Percentiles rank a stretch among this genome's conserved stretches.
phyloP scores from a whole-genome alignment of 2,329 filamentous ascomycete species.

The Geosmithia morbida region DNA sequence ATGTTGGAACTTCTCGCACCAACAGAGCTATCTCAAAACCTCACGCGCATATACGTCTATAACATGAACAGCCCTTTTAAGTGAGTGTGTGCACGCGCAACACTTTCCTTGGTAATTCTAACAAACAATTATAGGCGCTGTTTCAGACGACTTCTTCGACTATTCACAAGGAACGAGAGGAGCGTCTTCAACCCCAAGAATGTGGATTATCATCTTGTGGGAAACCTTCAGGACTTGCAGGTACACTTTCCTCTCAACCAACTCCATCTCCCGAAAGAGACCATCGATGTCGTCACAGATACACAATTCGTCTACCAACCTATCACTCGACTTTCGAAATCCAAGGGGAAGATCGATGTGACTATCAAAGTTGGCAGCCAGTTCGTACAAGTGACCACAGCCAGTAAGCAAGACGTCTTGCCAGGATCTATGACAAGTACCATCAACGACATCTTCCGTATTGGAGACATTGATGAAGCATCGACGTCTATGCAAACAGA shows the following conservation, averaged over 20 bases:
- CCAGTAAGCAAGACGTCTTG: constrained; percentile 54
- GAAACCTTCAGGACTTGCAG: constrained; percentile 51
- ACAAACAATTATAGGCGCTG: constrained; percentile 30
- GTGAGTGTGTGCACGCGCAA: constrained; percentile 15
- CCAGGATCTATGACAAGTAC: constrained; percentile 46
- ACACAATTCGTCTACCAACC: constrained; percentile 51
- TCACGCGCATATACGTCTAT: constrained; percentile 52
- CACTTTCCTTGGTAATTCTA: background rate
- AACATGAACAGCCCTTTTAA: constrained; percentile 61
- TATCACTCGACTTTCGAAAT: constrained; percentile 50
- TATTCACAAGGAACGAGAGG: constrained; percentile 43
- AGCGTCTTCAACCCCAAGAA: constrained; percentile 50
- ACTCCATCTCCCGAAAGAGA: constrained; percentile 54
- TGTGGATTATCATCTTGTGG: constrained; percentile 50
- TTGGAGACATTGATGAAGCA: constrained; percentile 54
- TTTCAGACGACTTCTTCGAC: constrained; percentile 47
- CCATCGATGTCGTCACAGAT: constrained; percentile 53
- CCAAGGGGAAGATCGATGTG: constrained; percentile 57
- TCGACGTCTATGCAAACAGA: constrained; percentile 49
- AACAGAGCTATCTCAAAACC: constrained; percentile 41
- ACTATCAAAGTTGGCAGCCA: constrained; percentile 54
- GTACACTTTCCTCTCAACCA: constrained; percentile 52
- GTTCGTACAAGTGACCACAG: constrained; percentile 55
- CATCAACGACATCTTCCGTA: constrained; percentile 56
- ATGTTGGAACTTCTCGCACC: constrained; percentile 49